phyloP scores from a whole-genome alignment of 169 alveolate genomes.

The Cryptosporidium bovis region DNA sequence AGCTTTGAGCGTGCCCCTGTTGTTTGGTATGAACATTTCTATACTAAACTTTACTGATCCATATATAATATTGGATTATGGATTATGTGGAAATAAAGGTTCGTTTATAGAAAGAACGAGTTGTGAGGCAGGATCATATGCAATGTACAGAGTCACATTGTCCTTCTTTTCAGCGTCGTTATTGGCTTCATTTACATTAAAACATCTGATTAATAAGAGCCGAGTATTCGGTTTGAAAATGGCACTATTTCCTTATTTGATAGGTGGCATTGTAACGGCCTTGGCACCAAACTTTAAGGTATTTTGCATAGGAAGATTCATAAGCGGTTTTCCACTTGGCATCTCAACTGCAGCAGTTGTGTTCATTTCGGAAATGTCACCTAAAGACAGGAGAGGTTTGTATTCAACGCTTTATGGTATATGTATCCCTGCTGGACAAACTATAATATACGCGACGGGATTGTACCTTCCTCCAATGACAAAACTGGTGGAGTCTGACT shows the following conservation, averaged over 20 bases:
- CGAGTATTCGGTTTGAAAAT: slow-evolving; percentile 19
- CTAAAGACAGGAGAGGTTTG: slow-evolving; percentile 46
- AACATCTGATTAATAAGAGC: slow-evolving; percentile 14
- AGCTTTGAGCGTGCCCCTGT: slow-evolving; percentile 27
- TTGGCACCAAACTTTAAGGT: slow-evolving; percentile 23
- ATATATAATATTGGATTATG: slow-evolving; percentile 37
- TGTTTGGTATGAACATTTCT: slow-evolving; percentile 47
- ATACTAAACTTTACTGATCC: slow-evolving; percentile 50
- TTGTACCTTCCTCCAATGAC: slow-evolving; percentile 10
- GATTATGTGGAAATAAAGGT: slow-evolving; percentile 48
- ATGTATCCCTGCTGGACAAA: slow-evolving; percentile 62
- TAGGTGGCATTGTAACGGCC: slow-evolving; percentile 39
- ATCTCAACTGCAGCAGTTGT: slow-evolving; percentile 53
- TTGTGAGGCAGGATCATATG: slow-evolving; percentile 58
- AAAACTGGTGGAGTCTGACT: slow-evolving; percentile 18
- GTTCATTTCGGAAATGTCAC: slow-evolving; percentile 60
- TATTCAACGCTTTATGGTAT: slow-evolving; percentile 59
- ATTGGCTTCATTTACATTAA: slow-evolving; percentile 28
- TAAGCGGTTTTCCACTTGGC: slow-evolving; percentile 56
- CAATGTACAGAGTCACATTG: slow-evolving; percentile 49
- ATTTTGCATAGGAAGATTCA: slow-evolving; percentile 66
- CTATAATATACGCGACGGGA: slow-evolving; percentile 17
- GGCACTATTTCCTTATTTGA: slow-evolving; percentile 42
- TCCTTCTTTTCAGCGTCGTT: slow-evolving; percentile 43
- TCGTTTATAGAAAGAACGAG: slow-evolving; percentile 5